Evolutionary conservation across 2,329 filamentous ascomycete genomes (phyloP), one percentile per base, ranked within the genome.

Genomic region (Chaetomium sp.): DNA sequence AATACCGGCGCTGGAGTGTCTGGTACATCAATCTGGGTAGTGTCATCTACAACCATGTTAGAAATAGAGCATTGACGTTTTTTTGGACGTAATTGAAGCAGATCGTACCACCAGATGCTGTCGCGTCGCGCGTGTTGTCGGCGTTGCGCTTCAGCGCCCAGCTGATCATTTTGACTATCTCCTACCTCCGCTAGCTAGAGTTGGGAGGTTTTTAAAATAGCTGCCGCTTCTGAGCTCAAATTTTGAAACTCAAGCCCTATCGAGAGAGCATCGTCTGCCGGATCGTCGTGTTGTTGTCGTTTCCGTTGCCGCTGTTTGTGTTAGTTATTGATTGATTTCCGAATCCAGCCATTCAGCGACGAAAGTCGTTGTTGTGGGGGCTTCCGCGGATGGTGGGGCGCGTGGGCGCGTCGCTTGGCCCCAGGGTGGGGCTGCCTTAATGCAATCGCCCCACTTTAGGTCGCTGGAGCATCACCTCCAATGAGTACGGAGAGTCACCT

Each of bases 1-100:
- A 87, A 87, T 0, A 86, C 78, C 1, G 84, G 83, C 0, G 81
- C 84, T 6, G 84, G 84, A 12, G 84, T 87, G 62, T 86, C 83
- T 41, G 83, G 82, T 36, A 74, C 74, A 12, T 86, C 82, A 42
- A 79, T 62, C 58, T 78, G 76, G 0, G 71, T 75, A 48, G 61
- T 59, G 42, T 76, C 73, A 45, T 71, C 72, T 75, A 55, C 27
- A 44, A 27, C 6, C 40, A 36, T 52, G 40, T 59, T 37, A 56
- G n/a, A 59, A 55, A 48, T 6, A 35, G 6, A 34, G 10, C 14
- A 45, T 14, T 43, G 3, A 34, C 11, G 37, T 2, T 19, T 14
- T 3, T 11, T 7, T 2, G 19, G 19, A 27, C 19, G 19, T 27
- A 27, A 27, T 27, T 27, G n/a, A n/a, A 8, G 32, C 14, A 14